Conservation (phyloP, 2,329 filamentous ascomycete genomes). For the Aspergillus ochraceus region DNA sequence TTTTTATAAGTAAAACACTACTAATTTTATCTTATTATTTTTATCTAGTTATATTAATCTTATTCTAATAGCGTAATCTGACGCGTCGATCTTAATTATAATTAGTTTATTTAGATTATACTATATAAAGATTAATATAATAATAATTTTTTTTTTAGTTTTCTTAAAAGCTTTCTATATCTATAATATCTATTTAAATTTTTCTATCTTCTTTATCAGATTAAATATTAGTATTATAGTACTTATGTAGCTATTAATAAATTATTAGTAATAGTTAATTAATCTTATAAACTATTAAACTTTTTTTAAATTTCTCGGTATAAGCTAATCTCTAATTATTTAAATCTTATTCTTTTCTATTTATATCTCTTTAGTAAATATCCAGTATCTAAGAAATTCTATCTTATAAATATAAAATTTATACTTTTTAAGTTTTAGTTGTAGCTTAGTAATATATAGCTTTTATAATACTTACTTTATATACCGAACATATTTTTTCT, state of each 20-base stretch:
- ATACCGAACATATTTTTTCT: not conserved
- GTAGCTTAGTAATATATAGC: not conserved
- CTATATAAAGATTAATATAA: not conserved
- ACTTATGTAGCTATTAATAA: not conserved
- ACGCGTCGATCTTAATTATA: too few species aligned
- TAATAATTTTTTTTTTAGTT: not conserved
- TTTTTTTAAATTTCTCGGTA: not conserved
- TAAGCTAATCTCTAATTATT: not conserved
- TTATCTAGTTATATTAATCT: too few species aligned
- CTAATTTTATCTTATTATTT: too few species aligned
- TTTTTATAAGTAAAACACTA: too few species aligned
- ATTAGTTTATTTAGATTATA: too few species aligned
- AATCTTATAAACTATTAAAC: not conserved
- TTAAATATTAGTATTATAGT: not conserved
- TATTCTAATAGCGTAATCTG: too few species aligned
- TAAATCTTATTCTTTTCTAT: not conserved
- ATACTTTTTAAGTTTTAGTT: conserved; percentile 1
- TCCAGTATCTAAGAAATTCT: not conserved
- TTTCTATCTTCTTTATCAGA: not conserved
- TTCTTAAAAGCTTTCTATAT: not conserved
- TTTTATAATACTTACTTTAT: conserved; percentile 1
- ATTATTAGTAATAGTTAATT: not conserved
- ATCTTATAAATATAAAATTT: conserved; percentile 1
- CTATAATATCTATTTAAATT: not conserved
- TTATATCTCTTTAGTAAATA: not conserved